Base-by-base conservation (phyloP, 2,329 filamentous ascomycete species). In the Fusarium caatingaense region DNA sequence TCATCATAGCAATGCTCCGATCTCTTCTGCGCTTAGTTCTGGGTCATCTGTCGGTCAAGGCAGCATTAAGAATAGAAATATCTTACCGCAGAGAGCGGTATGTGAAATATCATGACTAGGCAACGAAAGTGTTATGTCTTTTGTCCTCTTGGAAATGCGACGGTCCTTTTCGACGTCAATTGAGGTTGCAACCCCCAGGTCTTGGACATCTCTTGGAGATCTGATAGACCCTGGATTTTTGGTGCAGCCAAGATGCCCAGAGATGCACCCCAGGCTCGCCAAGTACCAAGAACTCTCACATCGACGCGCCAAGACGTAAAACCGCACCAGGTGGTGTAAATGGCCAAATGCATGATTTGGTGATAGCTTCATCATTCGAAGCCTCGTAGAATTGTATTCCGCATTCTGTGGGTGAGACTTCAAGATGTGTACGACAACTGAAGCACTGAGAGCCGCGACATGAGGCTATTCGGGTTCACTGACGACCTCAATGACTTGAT, bases 121-220 rank as follows among this genome's bases (percentile, higher is more conserved):
- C 18, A 21, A 5, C 28, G 25, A 42, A 32, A 44, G 9, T 13
- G 45, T 25, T 45, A 9, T 25, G 20, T 48, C 18, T 47, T 41
- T 40, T 2, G 40, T 21, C 42, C 25, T 3, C 20, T 48, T 21
- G 10, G 34, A 48, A n/a, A 27, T 34, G 23, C 13, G 11, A 21
- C 15, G 9, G 37, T 10, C 8, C 12, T 32, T 25, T 37, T 44
- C 20, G 15, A 21, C 15, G 25, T n/a, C 40, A 50, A 49, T 60
- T 41, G 55, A 57, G 27, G 68, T 69, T 63, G 57, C 51, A 72
- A 54, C 48, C 48, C 8, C 9, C 1, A 66, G 25, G 46, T 64
- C 72, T 74, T 71, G 68, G 60, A 69, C 18, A 74, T 74, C 72
- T 74, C 71, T 74, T 75, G 69, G 68, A 67, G 53, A 74, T 74